Base-by-base conservation (phyloP, 306 rosid genomes). In the Acacia acuminata region DNA sequence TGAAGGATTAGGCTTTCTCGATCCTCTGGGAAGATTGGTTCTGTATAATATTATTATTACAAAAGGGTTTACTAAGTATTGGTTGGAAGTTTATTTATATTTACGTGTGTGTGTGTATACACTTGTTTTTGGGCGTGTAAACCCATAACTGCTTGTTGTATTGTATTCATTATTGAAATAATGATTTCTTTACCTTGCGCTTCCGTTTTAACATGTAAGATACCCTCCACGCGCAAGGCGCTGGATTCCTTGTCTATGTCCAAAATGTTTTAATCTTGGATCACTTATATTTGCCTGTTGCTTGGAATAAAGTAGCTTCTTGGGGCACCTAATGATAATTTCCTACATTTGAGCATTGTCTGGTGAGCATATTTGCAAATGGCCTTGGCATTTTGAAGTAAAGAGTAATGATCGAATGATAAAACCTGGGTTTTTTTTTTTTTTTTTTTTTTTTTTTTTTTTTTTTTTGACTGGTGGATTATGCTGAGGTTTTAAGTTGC, bases 1-100 rank as follows among this genome's bases (percentile, higher is more conserved):
- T 73, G 53, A 25, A 70, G 78, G 47, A 50, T 55, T 42, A 58
- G 2, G 61, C 40, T 53, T 84, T 36, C 58, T 66, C 16, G 22
- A 47, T 66, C 55, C 40, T 12, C 48, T 77, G 84, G 67, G 72
- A 19, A 38, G 25, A 69, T 81, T 72, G 51, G 16, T 73, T 77
- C 76, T 77, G 27, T 51, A 11, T 70, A n/a, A 36, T 19, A 17
- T 68, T 68, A 10, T 68, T 43, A 3, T 10, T n/a, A 11, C 7
- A 12, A 8, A 43, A n/a, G 67, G 67, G 48, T 47, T 32, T 65
- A 45, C 44, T 16, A 10, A 69, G 55, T 17, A 17, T 34, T 51
- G 38, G 38, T 13, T 50, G n/a, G 4, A 66, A 20, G 45, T 27
- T 10, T 9, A 10, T 42, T 11, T 19, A 6, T 53, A 19, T 50